Evolutionary conservation across 768 basidiomycete genomes (phyloP).

Genomic region (Sporobolomyces phaffii): DNA sequence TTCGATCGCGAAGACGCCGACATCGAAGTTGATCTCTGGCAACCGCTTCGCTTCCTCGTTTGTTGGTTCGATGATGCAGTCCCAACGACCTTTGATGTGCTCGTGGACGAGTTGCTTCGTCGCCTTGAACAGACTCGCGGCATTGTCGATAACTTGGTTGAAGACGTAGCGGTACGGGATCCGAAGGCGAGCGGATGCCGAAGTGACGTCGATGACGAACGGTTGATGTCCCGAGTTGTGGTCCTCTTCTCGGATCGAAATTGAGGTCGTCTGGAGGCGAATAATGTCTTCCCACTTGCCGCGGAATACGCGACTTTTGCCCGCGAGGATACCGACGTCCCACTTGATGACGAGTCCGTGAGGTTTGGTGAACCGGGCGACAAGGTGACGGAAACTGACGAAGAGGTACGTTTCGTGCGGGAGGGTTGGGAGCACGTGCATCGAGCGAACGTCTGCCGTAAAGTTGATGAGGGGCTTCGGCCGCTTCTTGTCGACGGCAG

Average conservation of each 20-base stretch:
- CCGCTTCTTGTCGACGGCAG: not conserved
- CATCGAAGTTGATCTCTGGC: conserved; percentile 57
- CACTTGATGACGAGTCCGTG: conserved; percentile 48
- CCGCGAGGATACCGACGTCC: conserved; percentile 52
- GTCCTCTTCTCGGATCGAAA: conserved; percentile 42
- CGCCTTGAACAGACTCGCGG: conserved; percentile 64
- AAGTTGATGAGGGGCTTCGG: conserved; percentile 20
- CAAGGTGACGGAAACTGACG: conserved; percentile 36
- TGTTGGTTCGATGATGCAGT: conserved; percentile 57
- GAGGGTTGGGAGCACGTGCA: conserved; percentile 43
- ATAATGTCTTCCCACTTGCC: conserved; percentile 70
- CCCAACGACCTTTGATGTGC: conserved; percentile 54
- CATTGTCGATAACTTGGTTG: conserved; percentile 67
- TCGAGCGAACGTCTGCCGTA: conserved; percentile 7
- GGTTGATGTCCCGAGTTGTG: conserved; percentile 26
- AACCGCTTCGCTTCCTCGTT: conserved; percentile 67
- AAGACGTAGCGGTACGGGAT: conserved; percentile 74
- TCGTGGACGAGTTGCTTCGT: conserved; percentile 63
- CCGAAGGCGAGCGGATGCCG: conserved; percentile 64
- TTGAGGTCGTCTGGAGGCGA: conserved; percentile 52
- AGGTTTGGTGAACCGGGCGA: conserved; percentile 21
- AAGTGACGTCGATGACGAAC: conserved; percentile 52
- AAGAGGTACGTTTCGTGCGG: conserved; percentile 48
- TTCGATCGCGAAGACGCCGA: conserved; percentile 66
- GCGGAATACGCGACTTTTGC: conserved; percentile 52